Evolutionary conservation across 208 protist species (phyloP), one percentile per base, ranked within the genome.

Genomic region (Herpetomonas samuelpessoai): DNA sequence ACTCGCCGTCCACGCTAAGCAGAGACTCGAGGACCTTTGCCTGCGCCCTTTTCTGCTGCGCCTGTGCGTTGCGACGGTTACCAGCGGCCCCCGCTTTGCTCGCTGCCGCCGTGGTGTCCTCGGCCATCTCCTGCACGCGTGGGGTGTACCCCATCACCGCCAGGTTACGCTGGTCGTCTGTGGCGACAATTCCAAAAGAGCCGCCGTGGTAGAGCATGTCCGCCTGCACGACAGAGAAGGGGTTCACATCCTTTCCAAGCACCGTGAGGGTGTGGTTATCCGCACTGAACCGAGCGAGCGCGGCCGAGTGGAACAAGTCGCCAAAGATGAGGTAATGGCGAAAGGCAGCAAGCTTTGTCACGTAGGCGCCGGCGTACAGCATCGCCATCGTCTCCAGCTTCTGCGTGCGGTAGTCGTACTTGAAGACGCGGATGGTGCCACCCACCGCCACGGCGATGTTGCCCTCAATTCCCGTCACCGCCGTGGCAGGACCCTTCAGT

Each of bases 361-460:
- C 83, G 61, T 93, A 96, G 24, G 79, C 71, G n/a, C 79, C 86
- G 3, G 86, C 83, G 57, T 92, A 93, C 35, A 96, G 65, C 39
- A 96, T 77, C 18, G 85, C 84, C 56, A 79, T 68, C 18, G 84
- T 90, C 38, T 83, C 81, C 26, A 93, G 68, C 39, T 77, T 81
- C 24, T 61, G 46, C 22, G 64, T 74, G 19, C 38, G 27, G 28
- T 70, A 73, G 70, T 93, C 76, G 71, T 85, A 92, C 52, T 72
- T 70, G 61, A 91, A 85, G 29, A 93, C 74, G n/a, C 83, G 86
- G 9, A 96, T 75, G 7, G 90, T 93, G 22, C 85, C 90, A 28
- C 85, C 90, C 4, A 96, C 77, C 44, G 85, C 81, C 6, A 83
- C 86, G 1, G 79, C 84, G 39, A 92, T 86, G 31, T 81, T 68